These are phyloP conservation scores for Solanum piurae DNA, from an alignment of 257 asterid genomes.

Conservation along the genomic window DNA sequence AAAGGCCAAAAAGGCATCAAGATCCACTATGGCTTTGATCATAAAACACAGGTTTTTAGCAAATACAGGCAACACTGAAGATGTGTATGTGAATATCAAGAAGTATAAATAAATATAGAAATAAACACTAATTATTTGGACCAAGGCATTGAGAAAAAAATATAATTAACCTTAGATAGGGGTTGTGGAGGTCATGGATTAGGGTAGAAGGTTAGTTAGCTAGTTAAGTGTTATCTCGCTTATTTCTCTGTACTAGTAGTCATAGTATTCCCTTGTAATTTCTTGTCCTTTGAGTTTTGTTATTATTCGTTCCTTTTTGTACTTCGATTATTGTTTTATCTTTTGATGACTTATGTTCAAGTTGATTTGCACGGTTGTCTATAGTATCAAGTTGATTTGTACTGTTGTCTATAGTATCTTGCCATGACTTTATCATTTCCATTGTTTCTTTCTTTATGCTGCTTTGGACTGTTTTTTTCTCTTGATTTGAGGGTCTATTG, in stretches of 20 bases:
- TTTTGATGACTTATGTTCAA: background rate
- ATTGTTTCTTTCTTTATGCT: background rate
- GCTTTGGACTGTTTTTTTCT: background rate
- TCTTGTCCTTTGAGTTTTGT: background rate
- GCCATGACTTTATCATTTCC: background rate
- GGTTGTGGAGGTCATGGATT: background rate
- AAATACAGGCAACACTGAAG: background rate
- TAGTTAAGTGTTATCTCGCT: background rate
- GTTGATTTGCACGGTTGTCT: background rate
- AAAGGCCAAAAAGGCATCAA: background rate
- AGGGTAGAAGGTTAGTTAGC: background rate
- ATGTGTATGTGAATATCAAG: background rate
- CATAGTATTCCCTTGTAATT: background rate
- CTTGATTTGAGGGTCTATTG: too few species aligned
- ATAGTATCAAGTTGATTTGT: background rate
- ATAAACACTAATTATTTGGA: background rate
- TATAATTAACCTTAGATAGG: background rate
- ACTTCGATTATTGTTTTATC: background rate
- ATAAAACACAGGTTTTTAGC: background rate
- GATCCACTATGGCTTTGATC: background rate
- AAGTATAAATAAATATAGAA: background rate
- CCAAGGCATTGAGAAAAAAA: background rate
- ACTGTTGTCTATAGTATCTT: background rate
- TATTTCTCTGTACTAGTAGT: background rate
- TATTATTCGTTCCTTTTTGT: background rate